Conservation (phyloP, 306 rosid genomes). For the Lablab purpureus region DNA sequence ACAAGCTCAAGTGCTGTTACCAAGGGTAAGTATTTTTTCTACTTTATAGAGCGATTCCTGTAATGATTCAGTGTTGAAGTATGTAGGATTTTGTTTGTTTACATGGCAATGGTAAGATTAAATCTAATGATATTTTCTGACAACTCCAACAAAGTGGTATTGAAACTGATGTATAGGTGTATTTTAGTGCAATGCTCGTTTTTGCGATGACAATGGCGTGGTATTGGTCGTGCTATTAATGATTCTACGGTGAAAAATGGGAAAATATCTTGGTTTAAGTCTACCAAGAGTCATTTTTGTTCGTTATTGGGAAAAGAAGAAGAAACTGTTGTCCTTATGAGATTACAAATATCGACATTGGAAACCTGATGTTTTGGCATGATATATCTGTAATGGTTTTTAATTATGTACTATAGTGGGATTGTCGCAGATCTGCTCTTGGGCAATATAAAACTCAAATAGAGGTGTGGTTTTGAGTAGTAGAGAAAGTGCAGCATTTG, state of each 20-base stretch:
- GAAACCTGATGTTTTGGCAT: constrained; percentile 38
- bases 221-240: neutral
- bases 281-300: constrained; percentile 10
- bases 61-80: neutral
- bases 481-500: neutral
- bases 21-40: constrained; percentile 44
- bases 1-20: constrained; percentile 53
- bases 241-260: constrained; percentile 7
- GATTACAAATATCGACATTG: constrained; percentile 20
- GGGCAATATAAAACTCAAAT: neutral
- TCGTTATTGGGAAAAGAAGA: neutral
- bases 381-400: constrained; percentile 20
- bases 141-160: constrained; percentile 26
- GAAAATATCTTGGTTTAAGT: constrained; percentile 29
- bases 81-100: constrained; percentile 27
- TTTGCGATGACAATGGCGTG: neutral
- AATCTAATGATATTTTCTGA: constrained; percentile 24
- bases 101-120: neutral
- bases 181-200: constrained; percentile 4
- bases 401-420: neutral
- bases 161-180: neutral
- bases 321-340: neutral
- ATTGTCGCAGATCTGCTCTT: neutral
- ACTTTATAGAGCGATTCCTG: constrained; percentile 7
- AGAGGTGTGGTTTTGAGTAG: neutral